Base-by-base conservation (phyloP, 192 early-diverging fungal species). In the Linnemannia exigua region DNA sequence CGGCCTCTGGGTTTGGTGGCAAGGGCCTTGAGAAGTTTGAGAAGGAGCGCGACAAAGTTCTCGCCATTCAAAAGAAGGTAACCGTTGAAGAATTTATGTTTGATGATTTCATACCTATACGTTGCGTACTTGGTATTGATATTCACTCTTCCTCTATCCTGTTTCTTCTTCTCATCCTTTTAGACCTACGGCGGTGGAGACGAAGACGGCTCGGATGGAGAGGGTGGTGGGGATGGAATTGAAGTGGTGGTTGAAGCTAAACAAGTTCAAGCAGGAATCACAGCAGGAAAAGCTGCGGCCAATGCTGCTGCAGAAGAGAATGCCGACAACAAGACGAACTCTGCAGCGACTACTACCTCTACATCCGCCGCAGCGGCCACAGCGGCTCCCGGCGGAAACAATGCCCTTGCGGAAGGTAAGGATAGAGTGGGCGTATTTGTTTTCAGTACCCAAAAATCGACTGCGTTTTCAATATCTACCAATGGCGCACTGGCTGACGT, bases 1-100 rank as follows among this genome's bases (percentile, higher is more conserved):
- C 91, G 8, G 89, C 93, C 19, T 93, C 91, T 28, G 99, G 99
- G 0, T 99, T 99, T 89, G 97, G 98, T 37, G 99, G 99, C 52
- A 99, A 99, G 84, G 99, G 99, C 33, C 89, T 99, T 41, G 97
- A 98, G 73, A 94, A 95, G 80, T 90, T 99, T 74, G 98, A 99
- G 69, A 95, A 96, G 79, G 95, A 99, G 72, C 93, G 98, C 67
- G 96, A 96, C 74, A 88, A 94, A 76, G 93, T 97, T 25, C 96
- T 98, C 86, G 94, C 95, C 85, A 94, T 97, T 38, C 97, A 99
- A 84, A 96, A 96, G 90, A 95, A 95, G 88, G 89, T 92, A 83
- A 88, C 17, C 14, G 33, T 70, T 41, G 33, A 33, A 46, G n/a
- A n/a, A n/a, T n/a, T n/a, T n/a, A n/a, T n/a, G n/a, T n/a, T n/a